phyloP scores from a whole-genome alignment of 2,329 filamentous ascomycete species.

The Ceratocystis smalleyi region DNA sequence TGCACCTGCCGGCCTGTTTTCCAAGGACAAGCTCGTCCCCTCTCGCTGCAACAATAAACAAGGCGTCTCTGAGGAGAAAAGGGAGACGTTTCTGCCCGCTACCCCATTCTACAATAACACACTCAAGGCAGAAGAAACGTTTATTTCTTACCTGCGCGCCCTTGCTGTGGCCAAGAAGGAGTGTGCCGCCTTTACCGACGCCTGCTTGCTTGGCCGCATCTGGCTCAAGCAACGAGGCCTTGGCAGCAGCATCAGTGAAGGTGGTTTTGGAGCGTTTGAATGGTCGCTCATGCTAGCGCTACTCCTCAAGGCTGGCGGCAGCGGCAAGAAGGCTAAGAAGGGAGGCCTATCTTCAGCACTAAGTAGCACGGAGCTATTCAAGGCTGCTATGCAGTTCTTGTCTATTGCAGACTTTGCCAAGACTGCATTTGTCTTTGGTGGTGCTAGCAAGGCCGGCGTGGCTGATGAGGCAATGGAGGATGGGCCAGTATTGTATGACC shows the following conservation, averaged over 20 bases:
- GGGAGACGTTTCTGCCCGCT: slow-evolving; percentile 27
- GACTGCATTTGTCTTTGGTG: slow-evolving; percentile 42
- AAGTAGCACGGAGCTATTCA: slow-evolving; percentile 87
- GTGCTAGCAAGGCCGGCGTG: slow-evolving; percentile 22
- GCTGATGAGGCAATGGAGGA: slow-evolving; percentile 28
- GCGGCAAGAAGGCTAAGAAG: slow-evolving; percentile 35
- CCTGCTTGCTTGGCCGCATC: slow-evolving; percentile 68
- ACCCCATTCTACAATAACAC: slow-evolving; percentile 86
- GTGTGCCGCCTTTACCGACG: slow-evolving; percentile 62
- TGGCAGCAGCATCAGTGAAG: slow-evolving; percentile 48
- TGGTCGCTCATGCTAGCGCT: slow-evolving; percentile 71
- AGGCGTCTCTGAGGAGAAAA: slow-evolving; percentile 31
- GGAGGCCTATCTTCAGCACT: slow-evolving; percentile 60
- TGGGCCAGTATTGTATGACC: slow-evolving; percentile 64
- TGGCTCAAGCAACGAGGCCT: slow-evolving; percentile 88
- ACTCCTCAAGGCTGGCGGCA: slow-evolving; percentile 53
- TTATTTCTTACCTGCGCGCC: slow-evolving; percentile 58
- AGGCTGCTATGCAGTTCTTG: slow-evolving; percentile 79
- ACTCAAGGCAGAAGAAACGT: slow-evolving; percentile 59
- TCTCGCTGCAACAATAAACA: slow-evolving; percentile 47
- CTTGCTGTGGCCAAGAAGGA: slow-evolving; percentile 54
- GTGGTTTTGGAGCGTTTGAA: slow-evolving; percentile 88
- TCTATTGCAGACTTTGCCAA: slow-evolving; percentile 55
- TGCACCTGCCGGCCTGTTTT: slow-evolving; percentile 53
- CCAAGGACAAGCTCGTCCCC: slow-evolving; percentile 53